Conservation (phyloP, 2,329 filamentous ascomycete species). For the Grosmannia clavigera region DNA sequence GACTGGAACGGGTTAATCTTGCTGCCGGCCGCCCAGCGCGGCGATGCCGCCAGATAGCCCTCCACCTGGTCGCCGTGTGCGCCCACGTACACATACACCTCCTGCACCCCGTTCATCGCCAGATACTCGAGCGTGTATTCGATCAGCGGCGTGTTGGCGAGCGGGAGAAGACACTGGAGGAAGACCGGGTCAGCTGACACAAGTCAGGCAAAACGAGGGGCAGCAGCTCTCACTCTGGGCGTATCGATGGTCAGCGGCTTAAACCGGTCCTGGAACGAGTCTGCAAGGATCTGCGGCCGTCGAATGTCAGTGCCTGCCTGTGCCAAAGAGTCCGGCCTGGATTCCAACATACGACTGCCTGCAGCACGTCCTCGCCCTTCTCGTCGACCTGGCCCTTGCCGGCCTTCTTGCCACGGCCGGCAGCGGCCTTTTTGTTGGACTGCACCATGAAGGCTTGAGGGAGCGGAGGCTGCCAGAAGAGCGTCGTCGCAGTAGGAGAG, state of each 20-base stretch:
- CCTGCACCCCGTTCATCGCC: slow-evolving; percentile 86
- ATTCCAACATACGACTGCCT: slow-evolving; percentile 38
- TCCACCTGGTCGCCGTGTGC: slow-evolving; percentile 81
- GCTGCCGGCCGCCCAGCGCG: slow-evolving; percentile 50
- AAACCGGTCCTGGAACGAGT: slow-evolving; percentile 90
- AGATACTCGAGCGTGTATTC: slow-evolving; percentile 97
- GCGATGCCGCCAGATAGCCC: slow-evolving; percentile 67
- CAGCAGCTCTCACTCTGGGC: slow-evolving; percentile 52
- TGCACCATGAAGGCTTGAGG: slow-evolving; percentile 27
- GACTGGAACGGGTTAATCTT: slow-evolving; percentile 56
- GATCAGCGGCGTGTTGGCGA: slow-evolving; percentile 89
- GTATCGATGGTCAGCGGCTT: slow-evolving; percentile 78
- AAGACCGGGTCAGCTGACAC: background rate
- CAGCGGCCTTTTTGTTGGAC: slow-evolving; percentile 10
- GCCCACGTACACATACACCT: slow-evolving; percentile 85
- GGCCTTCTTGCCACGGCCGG: slow-evolving; percentile 35
- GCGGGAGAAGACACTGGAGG: slow-evolving; percentile 70
- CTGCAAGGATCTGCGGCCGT: slow-evolving; percentile 60
- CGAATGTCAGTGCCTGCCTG: background rate
- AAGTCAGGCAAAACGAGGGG: background rate
- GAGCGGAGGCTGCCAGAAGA: background rate
- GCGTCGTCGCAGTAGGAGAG: background rate
- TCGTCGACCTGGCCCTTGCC: slow-evolving; percentile 36
- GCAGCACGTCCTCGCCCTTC: slow-evolving; percentile 46
- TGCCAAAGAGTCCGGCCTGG: background rate